Percentiles rank a stretch among this genome's conserved stretches.
These are phyloP conservation scores for Hondaea fermentalgiana DNA, from an alignment of 108 stramenopile genomes.

Conservation along the genomic window DNA sequence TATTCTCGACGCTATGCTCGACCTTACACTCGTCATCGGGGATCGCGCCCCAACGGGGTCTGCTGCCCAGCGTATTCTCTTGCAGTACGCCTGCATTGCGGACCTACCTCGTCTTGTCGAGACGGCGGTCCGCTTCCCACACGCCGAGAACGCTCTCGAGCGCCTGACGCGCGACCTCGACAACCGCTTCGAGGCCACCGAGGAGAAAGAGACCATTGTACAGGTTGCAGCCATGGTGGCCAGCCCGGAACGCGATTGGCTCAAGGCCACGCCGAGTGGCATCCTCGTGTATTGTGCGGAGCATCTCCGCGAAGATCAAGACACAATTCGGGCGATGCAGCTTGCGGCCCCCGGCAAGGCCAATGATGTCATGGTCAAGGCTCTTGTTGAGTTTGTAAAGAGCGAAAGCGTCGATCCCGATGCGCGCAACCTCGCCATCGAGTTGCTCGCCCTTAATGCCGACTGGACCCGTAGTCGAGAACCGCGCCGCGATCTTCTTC, in stretches of 20 bases:
- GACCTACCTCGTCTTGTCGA: background rate
- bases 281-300: background rate
- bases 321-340: background rate
- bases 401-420: background rate
- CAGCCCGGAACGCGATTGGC: background rate
- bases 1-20: background rate
- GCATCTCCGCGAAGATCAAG: background rate
- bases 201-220: background rate
- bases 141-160: background rate
- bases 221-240: background rate
- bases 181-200: background rate
- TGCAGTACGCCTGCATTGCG: background rate
- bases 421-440: background rate
- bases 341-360: background rate
- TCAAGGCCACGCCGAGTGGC: background rate
- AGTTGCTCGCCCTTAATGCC: background rate
- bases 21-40: background rate
- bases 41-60: background rate
- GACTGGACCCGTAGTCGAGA: background rate
- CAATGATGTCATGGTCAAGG: background rate
- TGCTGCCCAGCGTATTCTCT: background rate
- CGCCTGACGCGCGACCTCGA: background rate
- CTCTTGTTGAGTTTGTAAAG: background rate
- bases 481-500: background rate
- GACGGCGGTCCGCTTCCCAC: background rate